These are phyloP conservation scores for Radiomyces spectabilis DNA, from an alignment of 192 early-diverging fungal species.

Conservation along the genomic window DNA sequence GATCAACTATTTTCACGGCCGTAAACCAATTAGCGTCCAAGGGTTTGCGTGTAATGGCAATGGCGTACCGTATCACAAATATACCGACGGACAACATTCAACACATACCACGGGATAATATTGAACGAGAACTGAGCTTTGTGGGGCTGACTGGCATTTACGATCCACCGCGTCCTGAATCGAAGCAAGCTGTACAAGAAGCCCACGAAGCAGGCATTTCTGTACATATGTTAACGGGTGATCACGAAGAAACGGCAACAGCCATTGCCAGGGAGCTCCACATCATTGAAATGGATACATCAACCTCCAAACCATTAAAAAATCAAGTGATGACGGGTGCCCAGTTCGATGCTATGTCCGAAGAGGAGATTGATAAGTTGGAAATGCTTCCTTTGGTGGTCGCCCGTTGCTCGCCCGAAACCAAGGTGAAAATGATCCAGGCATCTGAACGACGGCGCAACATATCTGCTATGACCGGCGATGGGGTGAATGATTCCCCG, in stretches of 20 bases:
- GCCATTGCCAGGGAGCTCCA: constrained; percentile 89
- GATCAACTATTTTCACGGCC: constrained; percentile 44
- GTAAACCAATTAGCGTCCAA: constrained; percentile 60
- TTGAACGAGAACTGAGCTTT: constrained; percentile 67
- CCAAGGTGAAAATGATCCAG: constrained; percentile 95
- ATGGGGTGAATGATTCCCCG: constrained; percentile 62
- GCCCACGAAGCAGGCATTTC: constrained; percentile 86
- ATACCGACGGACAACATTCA: constrained; percentile 10
- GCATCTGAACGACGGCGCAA: constrained; percentile 74
- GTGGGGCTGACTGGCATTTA: constrained; percentile 88
- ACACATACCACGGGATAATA: constrained; percentile 35
- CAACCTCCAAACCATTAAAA: constrained; percentile 30
- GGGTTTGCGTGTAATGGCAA: constrained; percentile 79
- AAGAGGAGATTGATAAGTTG: constrained; percentile 73
- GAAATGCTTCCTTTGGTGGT: constrained; percentile 81
- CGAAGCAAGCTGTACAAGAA: constrained; percentile 52
- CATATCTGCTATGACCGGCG: constrained; percentile 88
- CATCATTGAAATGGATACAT: constrained; percentile 42
- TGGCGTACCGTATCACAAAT: constrained; percentile 60
- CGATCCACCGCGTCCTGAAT: constrained; percentile 84
- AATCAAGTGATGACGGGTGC: constrained; percentile 75
- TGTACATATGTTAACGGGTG: constrained; percentile 95
- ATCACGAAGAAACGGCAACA: constrained; percentile 84
- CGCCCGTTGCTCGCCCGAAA: constrained; percentile 87
- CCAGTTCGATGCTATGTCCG: constrained; percentile 80